A percentile compares a stretch with the other conserved stretches of the same genome.
Conservation (phyloP, 495 filamentous ascomycete genomes). For the Hypoxylon cercidicola region DNA sequence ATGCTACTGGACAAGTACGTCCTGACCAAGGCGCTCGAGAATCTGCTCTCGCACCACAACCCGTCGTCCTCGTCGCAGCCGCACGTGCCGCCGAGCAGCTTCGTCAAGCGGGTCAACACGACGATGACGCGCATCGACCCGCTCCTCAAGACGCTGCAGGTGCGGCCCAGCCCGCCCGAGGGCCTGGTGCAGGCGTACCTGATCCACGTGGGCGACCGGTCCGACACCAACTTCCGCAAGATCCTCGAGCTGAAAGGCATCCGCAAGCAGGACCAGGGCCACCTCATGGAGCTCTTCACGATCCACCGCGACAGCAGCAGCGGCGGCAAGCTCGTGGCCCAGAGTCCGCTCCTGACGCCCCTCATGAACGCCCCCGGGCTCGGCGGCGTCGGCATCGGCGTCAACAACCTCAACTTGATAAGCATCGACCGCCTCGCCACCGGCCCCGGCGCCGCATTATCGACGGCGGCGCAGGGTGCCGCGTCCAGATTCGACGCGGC, state of each 20-base stretch:
- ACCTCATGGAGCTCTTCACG: slow-evolving; percentile 88
- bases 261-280: slow-evolving; percentile 80
- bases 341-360: slow-evolving; percentile 70
- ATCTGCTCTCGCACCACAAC: slow-evolving; percentile 68
- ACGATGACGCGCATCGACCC: slow-evolving; percentile 89
- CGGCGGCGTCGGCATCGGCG: slow-evolving; percentile 52
- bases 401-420: slow-evolving; percentile 36
- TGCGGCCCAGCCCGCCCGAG: slow-evolving; percentile 88
- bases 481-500: slow-evolving; percentile 79
- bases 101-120: slow-evolving; percentile 87
- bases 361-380: slow-evolving; percentile 58
- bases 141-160: slow-evolving; percentile 95
- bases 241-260: slow-evolving; percentile 94
- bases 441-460: slow-evolving; percentile 26
- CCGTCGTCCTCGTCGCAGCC: slow-evolving; percentile 48
- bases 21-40: slow-evolving; percentile 82
- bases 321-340: slow-evolving; percentile 64
- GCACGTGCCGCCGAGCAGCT: slow-evolving; percentile 66
- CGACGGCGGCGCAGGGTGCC: slow-evolving; percentile 48
- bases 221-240: slow-evolving; percentile 94
- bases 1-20: slow-evolving; percentile 96
- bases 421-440: slow-evolving; percentile 19
- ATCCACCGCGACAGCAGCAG: slow-evolving; percentile 75
- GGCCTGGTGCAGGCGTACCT: slow-evolving; percentile 97
- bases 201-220: slow-evolving; percentile 89